Evolutionary conservation across 2,329 filamentous ascomycete species (phyloP).

Genomic region (Phialophora macrospora): DNA sequence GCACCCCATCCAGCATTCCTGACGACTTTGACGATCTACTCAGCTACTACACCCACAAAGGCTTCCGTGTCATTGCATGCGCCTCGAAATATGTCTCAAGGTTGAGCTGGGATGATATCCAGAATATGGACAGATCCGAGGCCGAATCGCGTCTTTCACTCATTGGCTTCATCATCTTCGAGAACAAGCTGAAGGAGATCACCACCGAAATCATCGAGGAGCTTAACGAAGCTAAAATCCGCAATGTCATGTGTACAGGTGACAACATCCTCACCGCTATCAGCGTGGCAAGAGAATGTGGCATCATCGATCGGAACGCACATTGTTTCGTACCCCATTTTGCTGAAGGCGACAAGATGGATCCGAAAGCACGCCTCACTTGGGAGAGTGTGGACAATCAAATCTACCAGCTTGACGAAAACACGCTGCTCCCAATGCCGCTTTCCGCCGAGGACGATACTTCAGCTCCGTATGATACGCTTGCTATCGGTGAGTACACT

Average conservation of each 20-base stretch:
- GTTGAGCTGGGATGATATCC: constrained; percentile 89
- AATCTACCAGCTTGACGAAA: constrained; percentile 75
- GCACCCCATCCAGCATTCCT: constrained; percentile 79
- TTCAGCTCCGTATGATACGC: constrained; percentile 83
- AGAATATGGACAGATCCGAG: constrained; percentile 87
- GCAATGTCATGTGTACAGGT: constrained; percentile 93
- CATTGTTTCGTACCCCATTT: constrained; percentile 96
- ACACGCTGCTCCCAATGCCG: constrained; percentile 76
- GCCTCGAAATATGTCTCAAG: constrained; percentile 86
- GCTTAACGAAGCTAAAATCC: constrained; percentile 79
- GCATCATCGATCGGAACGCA: constrained; percentile 75
- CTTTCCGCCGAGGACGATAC: constrained; percentile 73
- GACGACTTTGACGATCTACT: constrained; percentile 87
- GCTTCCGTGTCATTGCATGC: constrained; percentile 94
- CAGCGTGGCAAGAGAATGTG: constrained; percentile 89
- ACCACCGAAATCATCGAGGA: constrained; percentile 82
- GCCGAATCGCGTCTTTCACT: constrained; percentile 86
- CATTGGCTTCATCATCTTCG: constrained; percentile 95
- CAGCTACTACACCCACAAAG: constrained; percentile 89
- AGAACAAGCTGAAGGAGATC: constrained; percentile 94
- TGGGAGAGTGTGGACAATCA: constrained; percentile 97
- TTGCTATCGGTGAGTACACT: constrained; percentile 81
- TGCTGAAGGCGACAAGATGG: constrained; percentile 72
- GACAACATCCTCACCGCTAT: constrained; percentile 98
- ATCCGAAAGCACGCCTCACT: constrained; percentile 72